These are phyloP conservation scores for Alternaria gaisen DNA, from an alignment of 2,329 filamentous ascomycete genomes.

Conservation along the genomic window DNA sequence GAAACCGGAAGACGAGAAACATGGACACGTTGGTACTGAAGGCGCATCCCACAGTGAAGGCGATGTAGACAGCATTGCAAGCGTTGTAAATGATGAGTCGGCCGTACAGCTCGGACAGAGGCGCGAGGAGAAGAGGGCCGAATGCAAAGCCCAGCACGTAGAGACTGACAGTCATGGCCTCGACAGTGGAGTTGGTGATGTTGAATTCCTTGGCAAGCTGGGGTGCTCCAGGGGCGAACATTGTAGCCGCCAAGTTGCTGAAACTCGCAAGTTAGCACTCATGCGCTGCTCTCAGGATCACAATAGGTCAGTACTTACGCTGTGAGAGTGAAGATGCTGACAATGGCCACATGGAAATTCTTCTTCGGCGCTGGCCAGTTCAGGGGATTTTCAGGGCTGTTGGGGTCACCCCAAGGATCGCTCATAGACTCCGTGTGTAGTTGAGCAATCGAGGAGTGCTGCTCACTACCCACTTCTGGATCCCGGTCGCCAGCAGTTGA, in stretches of 20 bases:
- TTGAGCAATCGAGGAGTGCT: no score
- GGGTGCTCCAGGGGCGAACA: background rate
- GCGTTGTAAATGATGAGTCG: background rate
- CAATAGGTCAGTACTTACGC: background rate
- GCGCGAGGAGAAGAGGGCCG: background rate
- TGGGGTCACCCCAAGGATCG: background rate
- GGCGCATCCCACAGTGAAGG: background rate
- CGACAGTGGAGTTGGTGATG: no score
- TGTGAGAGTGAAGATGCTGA: background rate
- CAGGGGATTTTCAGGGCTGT: background rate
- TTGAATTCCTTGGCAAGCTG: background rate
- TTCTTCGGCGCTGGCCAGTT: background rate
- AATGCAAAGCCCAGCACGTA: no score
- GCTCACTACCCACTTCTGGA: no score
- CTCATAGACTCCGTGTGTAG: no score
- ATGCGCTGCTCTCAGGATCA: no score
- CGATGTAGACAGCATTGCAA: background rate
- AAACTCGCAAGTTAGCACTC: background rate
- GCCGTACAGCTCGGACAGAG: background rate
- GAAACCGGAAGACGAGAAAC: background rate
- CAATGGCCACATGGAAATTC: no score
- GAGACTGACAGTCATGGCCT: background rate
- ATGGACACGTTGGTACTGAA: background rate
- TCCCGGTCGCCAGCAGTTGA: no score
- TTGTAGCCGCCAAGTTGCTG: background rate